A percentile compares a stretch with the other conserved stretches of the same genome.
These are phyloP conservation scores for Poa annua DNA, from an alignment of 176 grass and related monocot species.

Conservation along the genomic window DNA sequence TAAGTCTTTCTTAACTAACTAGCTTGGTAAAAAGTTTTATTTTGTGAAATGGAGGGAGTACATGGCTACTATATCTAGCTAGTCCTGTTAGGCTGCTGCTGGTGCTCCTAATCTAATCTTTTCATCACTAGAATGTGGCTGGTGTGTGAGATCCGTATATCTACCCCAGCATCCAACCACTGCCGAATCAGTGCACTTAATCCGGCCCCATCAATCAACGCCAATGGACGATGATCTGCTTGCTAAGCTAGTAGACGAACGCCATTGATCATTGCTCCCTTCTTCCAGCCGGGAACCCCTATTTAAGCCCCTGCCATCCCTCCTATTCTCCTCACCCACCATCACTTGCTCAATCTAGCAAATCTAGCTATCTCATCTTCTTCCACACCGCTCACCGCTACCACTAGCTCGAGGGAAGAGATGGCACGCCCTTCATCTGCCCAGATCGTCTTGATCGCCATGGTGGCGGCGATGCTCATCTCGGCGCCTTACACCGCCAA, in stretches of 20 bases:
- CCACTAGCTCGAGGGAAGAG: background rate
- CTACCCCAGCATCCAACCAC: background rate
- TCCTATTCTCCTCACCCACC: background rate
- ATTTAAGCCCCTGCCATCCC: conserved; percentile 24
- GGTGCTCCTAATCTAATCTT: background rate
- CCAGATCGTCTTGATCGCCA: conserved; percentile 7
- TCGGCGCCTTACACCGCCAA: background rate
- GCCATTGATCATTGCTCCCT: background rate
- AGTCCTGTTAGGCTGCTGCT: background rate
- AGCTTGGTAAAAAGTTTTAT: no score
- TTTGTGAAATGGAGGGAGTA: no score
- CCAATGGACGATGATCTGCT: background rate
- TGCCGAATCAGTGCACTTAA: background rate
- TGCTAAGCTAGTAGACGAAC: background rate
- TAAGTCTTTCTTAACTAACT: no score
- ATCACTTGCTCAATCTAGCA: background rate
- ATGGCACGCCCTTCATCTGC: conserved; percentile 6
- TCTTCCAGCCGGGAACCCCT: background rate
- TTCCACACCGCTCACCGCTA: background rate
- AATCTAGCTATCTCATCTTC: background rate
- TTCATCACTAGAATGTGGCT: background rate
- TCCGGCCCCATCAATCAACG: background rate
- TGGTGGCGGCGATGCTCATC: conserved; percentile 22
- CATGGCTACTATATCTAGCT: no score
- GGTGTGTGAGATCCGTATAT: no score